Base-by-base conservation (phyloP, 305 asterid genomes). In the Plantago rigida region DNA sequence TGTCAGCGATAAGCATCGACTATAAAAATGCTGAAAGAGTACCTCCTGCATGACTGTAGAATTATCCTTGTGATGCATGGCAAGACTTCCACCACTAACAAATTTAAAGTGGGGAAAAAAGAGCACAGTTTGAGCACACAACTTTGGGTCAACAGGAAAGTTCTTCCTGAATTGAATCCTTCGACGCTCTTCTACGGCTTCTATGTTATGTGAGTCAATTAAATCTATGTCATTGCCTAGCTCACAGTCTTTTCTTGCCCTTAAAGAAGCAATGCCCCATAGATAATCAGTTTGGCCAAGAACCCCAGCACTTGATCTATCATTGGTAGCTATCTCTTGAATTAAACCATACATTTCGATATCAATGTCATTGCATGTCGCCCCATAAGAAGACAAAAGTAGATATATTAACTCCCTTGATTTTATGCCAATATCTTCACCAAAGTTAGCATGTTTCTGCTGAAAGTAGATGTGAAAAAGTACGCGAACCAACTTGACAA, bases 101-200 rank as follows among this genome's bases (percentile, higher is more conserved):
- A 64, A 58, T 77, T 95, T 80, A 45, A 64, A 54, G 64, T 76
- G 78, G 50, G 96, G 98, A 73, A 88, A 92, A 79, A 69, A 73
- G 64, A 86, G 81, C 69, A 83, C 94, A 5, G 96, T 86, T 72
- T 72, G 79, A 70, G 84, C 87, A 79, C 98, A 92, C 73, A 81
- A 48, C 78, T 79, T 92, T 52, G 96, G 94, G 73, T 92, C 93
- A 47, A 92, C 50, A 0, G 95, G 94, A 65, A 92, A 64, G 71
- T 86, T 81, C 76, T 88, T 95, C 75, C 96, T 83, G 70, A 86
- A 86, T 63, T 67, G 77, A 64, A 65, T 76, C 76, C 76, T 86
- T 56, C 76, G 79, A 54, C 58, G 69, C 55, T 84, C 92, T 71
- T 73, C 82, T 14, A 67, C 42, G 63, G 61, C 74, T 66, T 85